Evolutionary conservation across 176 grass and related monocot species (phyloP).

Genomic region (Carex myosuroides): DNA sequence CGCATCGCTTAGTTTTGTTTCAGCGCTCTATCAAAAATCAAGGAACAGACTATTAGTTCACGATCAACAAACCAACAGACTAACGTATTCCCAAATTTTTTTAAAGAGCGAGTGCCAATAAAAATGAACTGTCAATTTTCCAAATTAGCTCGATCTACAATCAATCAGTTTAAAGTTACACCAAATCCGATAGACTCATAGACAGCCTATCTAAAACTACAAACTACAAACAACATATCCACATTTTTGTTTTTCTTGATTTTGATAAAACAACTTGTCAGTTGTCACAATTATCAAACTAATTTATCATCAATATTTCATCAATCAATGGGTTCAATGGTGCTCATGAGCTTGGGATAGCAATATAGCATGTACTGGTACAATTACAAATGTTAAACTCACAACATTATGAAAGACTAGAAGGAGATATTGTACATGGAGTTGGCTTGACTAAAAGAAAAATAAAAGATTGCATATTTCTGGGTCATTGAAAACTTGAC

Average conservation of each 20-base stretch:
- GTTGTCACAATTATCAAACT: too few relatives aligned
- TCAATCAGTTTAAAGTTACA: too few relatives aligned
- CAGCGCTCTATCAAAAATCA: conserved; percentile 34
- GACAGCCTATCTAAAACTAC: too few relatives aligned
- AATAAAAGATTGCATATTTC: background rate
- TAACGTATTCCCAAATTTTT: background rate
- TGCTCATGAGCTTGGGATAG: background rate
- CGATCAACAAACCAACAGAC: background rate
- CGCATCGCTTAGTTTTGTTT: conserved; percentile 34
- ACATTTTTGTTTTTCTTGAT: too few relatives aligned
- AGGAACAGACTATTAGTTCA: background rate
- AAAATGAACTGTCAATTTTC: background rate
- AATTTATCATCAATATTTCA: too few relatives aligned
- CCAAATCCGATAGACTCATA: too few relatives aligned
- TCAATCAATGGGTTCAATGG: too few relatives aligned
- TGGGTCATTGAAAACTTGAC: background rate
- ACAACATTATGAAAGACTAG: background rate
- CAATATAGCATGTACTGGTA: background rate
- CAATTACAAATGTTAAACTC: background rate
- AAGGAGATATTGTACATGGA: background rate
- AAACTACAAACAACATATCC: too few relatives aligned
- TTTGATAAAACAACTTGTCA: too few relatives aligned
- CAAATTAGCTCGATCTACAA: too few relatives aligned
- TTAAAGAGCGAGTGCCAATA: background rate
- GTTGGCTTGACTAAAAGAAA: background rate